Evolutionary conservation across 2,329 filamentous ascomycete species (phyloP).

Genomic region (Colletotrichum chlorophyti): DNA sequence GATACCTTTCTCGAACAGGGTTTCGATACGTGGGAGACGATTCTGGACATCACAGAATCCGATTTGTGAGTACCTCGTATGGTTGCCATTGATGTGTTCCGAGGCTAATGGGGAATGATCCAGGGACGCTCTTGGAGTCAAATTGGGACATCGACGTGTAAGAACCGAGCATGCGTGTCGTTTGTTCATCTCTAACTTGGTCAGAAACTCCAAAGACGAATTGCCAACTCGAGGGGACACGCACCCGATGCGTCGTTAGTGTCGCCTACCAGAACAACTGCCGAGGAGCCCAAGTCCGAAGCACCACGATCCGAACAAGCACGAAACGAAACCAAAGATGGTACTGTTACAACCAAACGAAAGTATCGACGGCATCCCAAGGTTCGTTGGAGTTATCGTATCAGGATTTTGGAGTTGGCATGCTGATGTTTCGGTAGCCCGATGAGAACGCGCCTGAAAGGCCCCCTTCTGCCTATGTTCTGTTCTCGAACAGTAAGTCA

Average conservation of each 20-base stretch:
- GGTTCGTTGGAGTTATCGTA: too few species aligned
- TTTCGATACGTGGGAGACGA: slow-evolving; percentile 85
- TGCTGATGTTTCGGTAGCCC: slow-evolving; percentile 50
- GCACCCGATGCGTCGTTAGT: slow-evolving; percentile 60
- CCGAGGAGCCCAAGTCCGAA: slow-evolving; percentile 63
- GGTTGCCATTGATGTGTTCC: not conserved
- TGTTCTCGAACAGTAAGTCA: slow-evolving; percentile 81
- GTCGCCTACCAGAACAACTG: slow-evolving; percentile 54
- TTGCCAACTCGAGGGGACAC: slow-evolving; percentile 75
- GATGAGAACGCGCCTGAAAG: slow-evolving; percentile 83
- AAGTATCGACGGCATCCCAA: slow-evolving; percentile 83
- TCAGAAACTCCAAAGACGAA: slow-evolving; percentile 83
- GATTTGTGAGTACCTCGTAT: slow-evolving; percentile 67
- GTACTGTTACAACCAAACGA: slow-evolving; percentile 62
- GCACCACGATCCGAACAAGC: slow-evolving; percentile 56
- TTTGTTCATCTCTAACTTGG: not conserved
- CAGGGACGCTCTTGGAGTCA: slow-evolving; percentile 77
- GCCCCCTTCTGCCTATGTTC: slow-evolving; percentile 82
- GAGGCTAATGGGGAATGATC: not conserved
- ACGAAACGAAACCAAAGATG: slow-evolving; percentile 46
- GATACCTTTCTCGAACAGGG: slow-evolving; percentile 77
- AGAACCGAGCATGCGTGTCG: slow-evolving; percentile 33
- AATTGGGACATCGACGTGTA: slow-evolving; percentile 82
- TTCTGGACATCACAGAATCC: slow-evolving; percentile 83
- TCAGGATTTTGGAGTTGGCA: too few species aligned